Conservation (phyloP, 2,329 filamentous ascomycete species). For the Botryotinia calthae region DNA sequence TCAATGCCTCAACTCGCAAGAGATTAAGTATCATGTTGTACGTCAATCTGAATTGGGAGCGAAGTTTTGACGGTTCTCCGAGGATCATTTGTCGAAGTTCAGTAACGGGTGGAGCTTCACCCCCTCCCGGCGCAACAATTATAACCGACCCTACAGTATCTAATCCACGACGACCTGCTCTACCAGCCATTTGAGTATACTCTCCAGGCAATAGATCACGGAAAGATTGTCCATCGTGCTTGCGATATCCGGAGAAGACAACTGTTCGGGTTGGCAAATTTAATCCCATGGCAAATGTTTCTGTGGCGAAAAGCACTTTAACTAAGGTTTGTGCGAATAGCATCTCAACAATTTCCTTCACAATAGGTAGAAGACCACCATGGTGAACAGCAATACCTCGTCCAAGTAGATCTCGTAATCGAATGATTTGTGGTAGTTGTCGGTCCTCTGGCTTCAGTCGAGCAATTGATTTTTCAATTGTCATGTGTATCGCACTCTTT, state of each 20-base stretch:
- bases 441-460: slow-evolving; percentile 88
- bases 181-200: slow-evolving; percentile 97
- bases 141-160: slow-evolving; percentile 94
- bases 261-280: slow-evolving; percentile 95
- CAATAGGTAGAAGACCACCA: slow-evolving; percentile 88
- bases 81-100: slow-evolving; percentile 92
- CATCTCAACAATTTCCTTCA: slow-evolving; percentile 97
- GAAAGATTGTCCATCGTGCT: slow-evolving; percentile 91
- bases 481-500: slow-evolving; percentile 97
- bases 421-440: slow-evolving; percentile 84
- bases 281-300: slow-evolving; percentile 97
- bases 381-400: slow-evolving; percentile 95
- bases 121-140: slow-evolving; percentile 75
- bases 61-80: slow-evolving; percentile 89
- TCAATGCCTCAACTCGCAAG: slow-evolving; percentile 89
- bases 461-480: slow-evolving; percentile 90
- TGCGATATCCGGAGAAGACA: slow-evolving; percentile 94
- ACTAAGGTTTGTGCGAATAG: slow-evolving; percentile 92
- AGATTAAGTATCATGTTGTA: slow-evolving; percentile 99
- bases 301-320: slow-evolving; percentile 95
- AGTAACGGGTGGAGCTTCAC: slow-evolving; percentile 82
- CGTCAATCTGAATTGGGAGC: slow-evolving; percentile 93
- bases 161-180: slow-evolving; percentile 87
- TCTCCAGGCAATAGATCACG: slow-evolving; percentile 89
- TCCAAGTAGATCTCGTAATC: slow-evolving; percentile 78